A percentile compares a stretch with the other conserved stretches of the same genome.
Evolutionary conservation across 2,329 filamentous ascomycete genomes (phyloP).

Genomic region (Talaromyces sp.): DNA sequence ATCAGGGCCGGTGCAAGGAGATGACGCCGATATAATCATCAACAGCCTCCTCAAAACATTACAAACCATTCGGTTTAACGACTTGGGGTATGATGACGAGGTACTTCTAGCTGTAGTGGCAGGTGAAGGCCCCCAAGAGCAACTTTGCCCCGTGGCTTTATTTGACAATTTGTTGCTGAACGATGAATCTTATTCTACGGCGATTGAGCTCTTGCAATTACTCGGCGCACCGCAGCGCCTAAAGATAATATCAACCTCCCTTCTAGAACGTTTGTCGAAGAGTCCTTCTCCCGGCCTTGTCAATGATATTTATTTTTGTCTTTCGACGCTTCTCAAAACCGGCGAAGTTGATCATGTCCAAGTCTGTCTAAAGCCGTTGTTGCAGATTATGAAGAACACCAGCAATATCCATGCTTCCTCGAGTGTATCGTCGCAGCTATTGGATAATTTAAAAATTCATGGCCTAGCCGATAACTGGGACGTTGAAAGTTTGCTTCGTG

Average conservation of each 20-base stretch:
- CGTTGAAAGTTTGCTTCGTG: neutral
- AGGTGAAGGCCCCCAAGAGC: conserved; percentile 13
- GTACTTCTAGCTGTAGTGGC: conserved; percentile 20
- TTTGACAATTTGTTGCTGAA: neutral
- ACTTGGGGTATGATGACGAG: conserved; percentile 16
- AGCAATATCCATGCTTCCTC: neutral
- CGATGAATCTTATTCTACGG: conserved; percentile 11
- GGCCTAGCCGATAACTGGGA: conserved; percentile 18
- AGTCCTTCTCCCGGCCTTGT: conserved; percentile 11
- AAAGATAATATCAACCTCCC: conserved; percentile 19
- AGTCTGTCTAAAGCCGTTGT: conserved; percentile 19
- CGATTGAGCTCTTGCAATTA: conserved; percentile 24
- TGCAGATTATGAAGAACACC: neutral
- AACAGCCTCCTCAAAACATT: conserved; percentile 19
- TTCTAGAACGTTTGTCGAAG: neutral
- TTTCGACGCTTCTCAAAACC: conserved; percentile 20
- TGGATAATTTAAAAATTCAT: conserved; percentile 14
- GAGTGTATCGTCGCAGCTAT: neutral
- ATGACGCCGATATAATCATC: conserved; percentile 19
- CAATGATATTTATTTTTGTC: conserved; percentile 21
- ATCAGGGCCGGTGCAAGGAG: conserved; percentile 6
- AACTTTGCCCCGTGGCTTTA: neutral
- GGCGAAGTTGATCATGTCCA: conserved; percentile 21
- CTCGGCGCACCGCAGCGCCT: conserved; percentile 20
- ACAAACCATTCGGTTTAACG: conserved; percentile 18